These are phyloP conservation scores for Tagetes erecta DNA, from an alignment of 129 eudicot genomes.

Conservation along the genomic window DNA sequence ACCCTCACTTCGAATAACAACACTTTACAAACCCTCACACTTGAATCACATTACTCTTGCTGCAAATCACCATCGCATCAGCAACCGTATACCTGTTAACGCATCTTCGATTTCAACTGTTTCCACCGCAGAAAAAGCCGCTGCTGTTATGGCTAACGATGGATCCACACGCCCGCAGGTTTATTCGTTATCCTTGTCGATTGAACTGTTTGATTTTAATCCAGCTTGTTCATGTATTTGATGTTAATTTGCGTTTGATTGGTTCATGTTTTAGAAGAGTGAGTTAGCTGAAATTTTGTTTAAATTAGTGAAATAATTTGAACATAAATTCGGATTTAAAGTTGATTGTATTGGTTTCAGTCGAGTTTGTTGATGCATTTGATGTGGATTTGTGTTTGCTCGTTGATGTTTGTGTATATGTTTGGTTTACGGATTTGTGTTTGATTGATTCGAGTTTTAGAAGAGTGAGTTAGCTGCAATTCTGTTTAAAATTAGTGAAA, in stretches of 20 bases:
- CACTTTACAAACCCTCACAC: conserved; percentile 32
- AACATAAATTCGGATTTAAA: too few species aligned
- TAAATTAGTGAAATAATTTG: too few species aligned
- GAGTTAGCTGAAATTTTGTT: too few species aligned
- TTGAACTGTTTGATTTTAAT: neutral
- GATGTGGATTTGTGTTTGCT: neutral
- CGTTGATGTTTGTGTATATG: neutral
- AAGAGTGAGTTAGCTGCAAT: too few species aligned
- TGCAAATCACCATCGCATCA: neutral
- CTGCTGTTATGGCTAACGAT: conserved; percentile 31
- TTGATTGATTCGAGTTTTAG: too few species aligned
- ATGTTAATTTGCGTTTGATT: too few species aligned
- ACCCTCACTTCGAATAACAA: conserved; percentile 23
- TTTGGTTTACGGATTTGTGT: too few species aligned
- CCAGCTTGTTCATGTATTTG: too few species aligned
- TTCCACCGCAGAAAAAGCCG: conserved; percentile 23
- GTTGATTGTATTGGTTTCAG: neutral
- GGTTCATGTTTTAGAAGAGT: too few species aligned
- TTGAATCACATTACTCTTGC: neutral
- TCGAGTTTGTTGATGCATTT: too few species aligned
- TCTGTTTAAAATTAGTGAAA: too few species aligned
- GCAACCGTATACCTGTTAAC: neutral
- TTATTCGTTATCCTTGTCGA: neutral
- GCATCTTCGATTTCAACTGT: conserved; percentile 33
- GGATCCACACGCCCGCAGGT: conserved; percentile 28